Conservation (phyloP, 2,329 filamentous ascomycete genomes). For the Neopestalotiopsis sp. region DNA sequence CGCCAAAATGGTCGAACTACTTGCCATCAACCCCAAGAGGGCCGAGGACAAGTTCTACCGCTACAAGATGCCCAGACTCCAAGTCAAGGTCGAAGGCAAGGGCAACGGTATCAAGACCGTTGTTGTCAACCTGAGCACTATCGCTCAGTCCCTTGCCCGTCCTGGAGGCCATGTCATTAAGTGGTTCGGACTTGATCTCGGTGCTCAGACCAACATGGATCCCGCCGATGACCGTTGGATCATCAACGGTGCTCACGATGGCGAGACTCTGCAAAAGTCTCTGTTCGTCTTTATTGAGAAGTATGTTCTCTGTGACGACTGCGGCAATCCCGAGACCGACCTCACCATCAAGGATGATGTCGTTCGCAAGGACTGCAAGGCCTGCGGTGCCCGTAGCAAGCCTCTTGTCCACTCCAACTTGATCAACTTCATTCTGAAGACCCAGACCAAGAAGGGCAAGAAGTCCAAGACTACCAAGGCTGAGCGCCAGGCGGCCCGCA, state of each 20-base stretch:
- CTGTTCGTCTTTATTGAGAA: constrained; percentile 98
- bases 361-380: constrained; percentile 97
- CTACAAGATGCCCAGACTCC: constrained; percentile 99
- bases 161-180: constrained; percentile 97
- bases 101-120: constrained; percentile 99
- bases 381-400: constrained; percentile 90
- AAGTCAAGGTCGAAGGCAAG: constrained; percentile 99
- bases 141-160: constrained; percentile 89
- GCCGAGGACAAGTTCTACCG: constrained; percentile 99
- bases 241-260: constrained; percentile 98
- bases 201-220: constrained; percentile 97
- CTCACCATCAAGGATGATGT: constrained; percentile 91
- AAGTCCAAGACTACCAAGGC: constrained; percentile 97
- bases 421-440: constrained; percentile 96
- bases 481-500: constrained; percentile 86
- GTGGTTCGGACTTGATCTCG: constrained; percentile 98
- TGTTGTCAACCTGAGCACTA: constrained; percentile 93
- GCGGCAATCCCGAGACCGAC: constrained; percentile 99
- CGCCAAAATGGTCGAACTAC: constrained; percentile 74
- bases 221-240: constrained; percentile 99
- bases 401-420: constrained; percentile 95
- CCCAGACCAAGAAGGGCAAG: constrained; percentile 84
- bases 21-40: constrained; percentile 95
- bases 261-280: constrained; percentile 94
- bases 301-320: constrained; percentile 99